Conservation (phyloP, 768 basidiomycete genomes). For the Wakefieldia striispora region DNA sequence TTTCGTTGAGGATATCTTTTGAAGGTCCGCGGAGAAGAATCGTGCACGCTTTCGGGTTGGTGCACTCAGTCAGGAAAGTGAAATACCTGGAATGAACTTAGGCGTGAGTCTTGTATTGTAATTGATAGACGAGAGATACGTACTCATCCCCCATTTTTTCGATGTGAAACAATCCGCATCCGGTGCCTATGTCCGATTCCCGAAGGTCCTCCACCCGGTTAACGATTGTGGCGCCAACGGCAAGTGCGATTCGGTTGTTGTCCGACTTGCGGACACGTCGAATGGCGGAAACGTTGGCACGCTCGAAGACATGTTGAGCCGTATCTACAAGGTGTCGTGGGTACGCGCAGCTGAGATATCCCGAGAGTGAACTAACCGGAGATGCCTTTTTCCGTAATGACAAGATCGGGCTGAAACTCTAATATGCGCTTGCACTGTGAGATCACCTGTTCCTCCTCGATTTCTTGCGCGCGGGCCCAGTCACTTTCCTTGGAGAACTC, state of each 20-base stretch:
- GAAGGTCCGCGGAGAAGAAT: slow-evolving; percentile 97
- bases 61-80: slow-evolving; percentile 93
- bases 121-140: slow-evolving; percentile 10
- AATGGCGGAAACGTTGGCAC: slow-evolving; percentile 86
- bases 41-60: slow-evolving; percentile 92
- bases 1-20: slow-evolving; percentile 97
- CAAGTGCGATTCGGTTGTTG: slow-evolving; percentile 97
- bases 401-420: slow-evolving; percentile 91
- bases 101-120: background rate
- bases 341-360: background rate
- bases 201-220: slow-evolving; percentile 94
- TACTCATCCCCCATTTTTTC: slow-evolving; percentile 97
- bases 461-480: slow-evolving; percentile 88
- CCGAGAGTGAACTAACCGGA: slow-evolving; percentile 58
- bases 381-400: slow-evolving; percentile 97
- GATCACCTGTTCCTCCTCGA: slow-evolving; percentile 98
- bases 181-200: slow-evolving; percentile 87
- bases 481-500: slow-evolving; percentile 93
- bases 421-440: slow-evolving; percentile 77
- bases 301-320: slow-evolving; percentile 87
- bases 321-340: slow-evolving; percentile 53
- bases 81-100: slow-evolving; percentile 68
- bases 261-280: slow-evolving; percentile 98
- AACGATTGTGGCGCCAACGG: slow-evolving; percentile 93
- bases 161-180: slow-evolving; percentile 94